These are phyloP conservation scores for Colletotrichum sp. DNA, from an alignment of 2,329 filamentous ascomycete genomes.

Conservation along the genomic window DNA sequence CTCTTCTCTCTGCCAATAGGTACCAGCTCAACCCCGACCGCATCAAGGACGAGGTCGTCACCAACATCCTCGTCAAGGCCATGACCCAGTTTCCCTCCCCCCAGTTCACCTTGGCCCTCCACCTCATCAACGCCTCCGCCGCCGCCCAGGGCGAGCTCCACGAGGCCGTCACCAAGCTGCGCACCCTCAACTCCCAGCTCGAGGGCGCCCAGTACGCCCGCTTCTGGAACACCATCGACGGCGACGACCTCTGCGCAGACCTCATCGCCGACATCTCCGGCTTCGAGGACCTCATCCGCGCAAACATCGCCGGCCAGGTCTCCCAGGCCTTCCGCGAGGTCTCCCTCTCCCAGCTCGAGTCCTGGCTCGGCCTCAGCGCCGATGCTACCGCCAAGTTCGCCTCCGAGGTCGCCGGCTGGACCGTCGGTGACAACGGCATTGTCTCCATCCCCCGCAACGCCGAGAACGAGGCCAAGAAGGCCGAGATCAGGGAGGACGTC, in stretches of 20 bases:
- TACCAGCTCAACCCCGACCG: slow-evolving; percentile 99
- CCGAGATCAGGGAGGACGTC: slow-evolving; percentile 94
- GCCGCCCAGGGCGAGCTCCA: slow-evolving; percentile 73
- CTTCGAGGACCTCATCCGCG: slow-evolving; percentile 92
- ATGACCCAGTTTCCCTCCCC: slow-evolving; percentile 96
- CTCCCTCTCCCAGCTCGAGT: slow-evolving; percentile 69
- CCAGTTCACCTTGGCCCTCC: slow-evolving; percentile 92
- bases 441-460: slow-evolving; percentile 89
- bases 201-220: slow-evolving; percentile 87
- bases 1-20: slow-evolving; percentile 50
- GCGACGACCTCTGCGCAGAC: slow-evolving; percentile 94
- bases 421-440: slow-evolving; percentile 67
- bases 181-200: slow-evolving; percentile 83
- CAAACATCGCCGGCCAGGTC: slow-evolving; percentile 87
- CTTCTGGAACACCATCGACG: slow-evolving; percentile 94
- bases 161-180: slow-evolving; percentile 90
- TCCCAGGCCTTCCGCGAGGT: slow-evolving; percentile 81
- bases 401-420: slow-evolving; percentile 86
- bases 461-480: slow-evolving; percentile 96
- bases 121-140: slow-evolving; percentile 86
- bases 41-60: slow-evolving; percentile 94
- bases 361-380: slow-evolving; percentile 76
- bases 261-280: slow-evolving; percentile 91
- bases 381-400: slow-evolving; percentile 79
- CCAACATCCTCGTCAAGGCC: slow-evolving; percentile 98